These are phyloP conservation scores for Hippophae tibetana DNA, from an alignment of 306 rosid species.

Conservation along the genomic window DNA sequence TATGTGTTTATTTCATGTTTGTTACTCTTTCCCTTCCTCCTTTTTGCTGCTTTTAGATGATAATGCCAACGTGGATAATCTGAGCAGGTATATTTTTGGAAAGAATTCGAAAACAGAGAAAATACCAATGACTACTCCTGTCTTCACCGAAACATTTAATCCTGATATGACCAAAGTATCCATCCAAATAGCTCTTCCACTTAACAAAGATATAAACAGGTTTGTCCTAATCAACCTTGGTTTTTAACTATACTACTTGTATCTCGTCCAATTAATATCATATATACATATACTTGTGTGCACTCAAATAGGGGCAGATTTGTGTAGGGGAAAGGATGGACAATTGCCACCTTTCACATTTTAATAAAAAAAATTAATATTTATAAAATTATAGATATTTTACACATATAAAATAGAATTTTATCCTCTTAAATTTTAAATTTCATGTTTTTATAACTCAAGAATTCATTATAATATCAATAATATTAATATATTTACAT, in stretches of 20 bases:
- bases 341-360: too few relatives aligned
- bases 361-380: too few relatives aligned
- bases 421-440: too few relatives aligned
- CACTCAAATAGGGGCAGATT: neutral
- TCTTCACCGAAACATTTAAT: slow-evolving; percentile 70
- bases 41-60: slow-evolving; percentile 1
- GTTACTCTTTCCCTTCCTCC: neutral
- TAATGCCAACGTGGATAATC: slow-evolving; percentile 5
- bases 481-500: too few relatives aligned
- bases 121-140: slow-evolving; percentile 94
- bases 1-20: slow-evolving; percentile 21
- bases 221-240: slow-evolving; percentile 6
- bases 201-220: slow-evolving; percentile 58
- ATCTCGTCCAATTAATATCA: neutral
- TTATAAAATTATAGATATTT: too few relatives aligned
- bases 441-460: too few relatives aligned
- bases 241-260: neutral
- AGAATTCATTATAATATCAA: too few relatives aligned
- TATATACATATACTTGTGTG: neutral
- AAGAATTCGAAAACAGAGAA: slow-evolving; percentile 69
- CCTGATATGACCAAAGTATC: slow-evolving; percentile 47
- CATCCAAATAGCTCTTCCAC: slow-evolving; percentile 83
- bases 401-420: too few relatives aligned
- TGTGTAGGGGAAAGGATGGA: too few relatives aligned
- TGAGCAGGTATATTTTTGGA: slow-evolving; percentile 71